Conservation (phyloP, 192 early-diverging fungal genomes). For the Anaeromyces robustus region DNA sequence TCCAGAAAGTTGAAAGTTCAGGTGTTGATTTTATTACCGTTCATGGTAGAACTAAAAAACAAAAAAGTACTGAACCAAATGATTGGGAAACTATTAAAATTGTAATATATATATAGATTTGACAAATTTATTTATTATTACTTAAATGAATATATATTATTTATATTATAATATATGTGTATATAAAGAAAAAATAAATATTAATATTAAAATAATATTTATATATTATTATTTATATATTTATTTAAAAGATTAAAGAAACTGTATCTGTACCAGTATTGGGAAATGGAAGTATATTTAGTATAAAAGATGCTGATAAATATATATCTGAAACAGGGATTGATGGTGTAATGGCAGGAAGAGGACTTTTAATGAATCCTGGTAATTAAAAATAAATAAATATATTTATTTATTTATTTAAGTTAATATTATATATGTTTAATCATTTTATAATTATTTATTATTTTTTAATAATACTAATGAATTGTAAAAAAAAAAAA, state of each 20-base stretch:
- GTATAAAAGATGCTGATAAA: slow-evolving; percentile 50
- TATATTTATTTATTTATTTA: too few species aligned
- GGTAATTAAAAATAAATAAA: not conserved
- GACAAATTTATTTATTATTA: too few species aligned
- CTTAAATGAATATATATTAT: too few species aligned
- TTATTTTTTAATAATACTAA: too few species aligned
- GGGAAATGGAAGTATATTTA: slow-evolving; percentile 78
- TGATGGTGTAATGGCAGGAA: slow-evolving; percentile 82
- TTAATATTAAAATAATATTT: too few species aligned
- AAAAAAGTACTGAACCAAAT: slow-evolving; percentile 66
- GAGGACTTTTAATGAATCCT: slow-evolving; percentile 82
- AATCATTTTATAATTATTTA: too few species aligned
- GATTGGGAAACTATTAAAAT: slow-evolving; percentile 66
- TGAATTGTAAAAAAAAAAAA: too few species aligned
- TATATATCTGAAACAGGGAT: slow-evolving; percentile 63
- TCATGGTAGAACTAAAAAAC: slow-evolving; percentile 72
- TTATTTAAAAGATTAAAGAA: slow-evolving; percentile 43
- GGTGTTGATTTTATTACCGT: slow-evolving; percentile 82
- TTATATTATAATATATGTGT: too few species aligned
- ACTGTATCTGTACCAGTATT: slow-evolving; percentile 62
- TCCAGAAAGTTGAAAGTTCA: slow-evolving; percentile 60
- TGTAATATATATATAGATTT: slow-evolving; percentile 5
- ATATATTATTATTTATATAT: not conserved
- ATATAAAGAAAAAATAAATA: too few species aligned
- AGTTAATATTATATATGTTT: too few species aligned